Percentiles rank a stretch among this genome's conserved stretches.
Conservation (phyloP, 208 protist genomes). For the Acanthamoeba quina region DNA sequence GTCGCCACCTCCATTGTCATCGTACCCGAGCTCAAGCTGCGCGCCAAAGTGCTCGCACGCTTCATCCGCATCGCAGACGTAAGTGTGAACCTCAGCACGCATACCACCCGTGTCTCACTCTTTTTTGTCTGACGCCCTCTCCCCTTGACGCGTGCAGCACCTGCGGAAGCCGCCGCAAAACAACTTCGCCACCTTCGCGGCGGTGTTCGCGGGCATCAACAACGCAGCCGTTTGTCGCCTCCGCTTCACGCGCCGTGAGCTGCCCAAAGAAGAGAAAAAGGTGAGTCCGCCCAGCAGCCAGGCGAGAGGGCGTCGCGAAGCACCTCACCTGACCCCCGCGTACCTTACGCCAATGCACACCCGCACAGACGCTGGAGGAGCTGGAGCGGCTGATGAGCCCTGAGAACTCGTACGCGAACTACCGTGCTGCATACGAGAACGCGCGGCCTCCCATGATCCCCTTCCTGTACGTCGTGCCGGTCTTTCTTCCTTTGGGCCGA, state of each 20-base stretch:
- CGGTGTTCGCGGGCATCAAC: constrained; percentile 41
- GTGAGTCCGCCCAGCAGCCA: too few relatives aligned
- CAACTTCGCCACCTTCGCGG: constrained; percentile 35
- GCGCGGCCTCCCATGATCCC: constrained; percentile 1
- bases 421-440: background rate
- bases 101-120: background rate
- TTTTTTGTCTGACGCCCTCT: background rate
- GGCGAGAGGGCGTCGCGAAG: too few relatives aligned
- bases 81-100: too few relatives aligned
- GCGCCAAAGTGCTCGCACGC: constrained; percentile 26
- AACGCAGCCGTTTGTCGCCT: constrained; percentile 12
- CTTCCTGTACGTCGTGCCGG: constrained; percentile 14
- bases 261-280: constrained; percentile 1
- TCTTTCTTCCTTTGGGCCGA: too few relatives aligned
- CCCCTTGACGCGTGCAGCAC: background rate
- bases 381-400: constrained; percentile 45
- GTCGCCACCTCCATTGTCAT: constrained; percentile 49
- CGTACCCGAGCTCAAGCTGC: constrained; percentile 32
- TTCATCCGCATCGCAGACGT: constrained; percentile 52
- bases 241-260: constrained; percentile 49
- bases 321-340: too few relatives aligned
- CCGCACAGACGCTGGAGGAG: constrained; percentile 28
- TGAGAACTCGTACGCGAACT: constrained; percentile 64
- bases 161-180: constrained; percentile 3
- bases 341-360: too few relatives aligned